phyloP scores from a whole-genome alignment of 2,329 filamentous ascomycete genomes.

The Phoma sp. region DNA sequence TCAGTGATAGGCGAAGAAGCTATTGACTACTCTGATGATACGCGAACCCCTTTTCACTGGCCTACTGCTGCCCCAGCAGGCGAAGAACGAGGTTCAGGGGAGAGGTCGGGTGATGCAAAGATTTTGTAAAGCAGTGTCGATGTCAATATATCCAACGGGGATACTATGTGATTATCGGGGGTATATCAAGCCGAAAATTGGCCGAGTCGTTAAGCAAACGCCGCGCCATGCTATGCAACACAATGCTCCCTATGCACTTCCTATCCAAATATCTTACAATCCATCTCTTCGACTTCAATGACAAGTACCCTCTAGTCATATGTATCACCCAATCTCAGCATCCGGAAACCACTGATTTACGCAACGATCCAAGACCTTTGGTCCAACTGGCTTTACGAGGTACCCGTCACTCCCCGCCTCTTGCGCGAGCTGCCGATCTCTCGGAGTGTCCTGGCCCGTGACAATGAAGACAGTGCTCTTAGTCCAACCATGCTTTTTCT shows the following conservation, averaged over 20 bases:
- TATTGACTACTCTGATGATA: no score
- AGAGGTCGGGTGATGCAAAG: no score
- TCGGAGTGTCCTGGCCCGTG: constrained; percentile 41
- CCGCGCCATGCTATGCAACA: constrained; percentile 10
- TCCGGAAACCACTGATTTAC: constrained; percentile 30
- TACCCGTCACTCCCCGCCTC: constrained; percentile 41
- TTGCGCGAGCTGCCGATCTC: constrained; percentile 31
- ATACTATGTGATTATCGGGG: no score
- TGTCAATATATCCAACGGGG: no score
- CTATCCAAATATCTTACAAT: neutral
- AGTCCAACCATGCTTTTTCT: constrained; percentile 30
- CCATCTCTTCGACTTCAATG: no score
- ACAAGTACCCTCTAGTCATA: neutral
- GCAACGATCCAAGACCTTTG: constrained; percentile 34
- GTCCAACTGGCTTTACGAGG: constrained; percentile 41
- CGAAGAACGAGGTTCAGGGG: no score
- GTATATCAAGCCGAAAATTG: neutral
- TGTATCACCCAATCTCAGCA: constrained; percentile 11
- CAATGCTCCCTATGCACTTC: neutral
- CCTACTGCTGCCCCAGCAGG: no score
- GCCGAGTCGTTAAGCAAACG: neutral
- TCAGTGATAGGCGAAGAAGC: no score
- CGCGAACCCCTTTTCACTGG: no score
- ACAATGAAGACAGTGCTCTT: constrained; percentile 42
- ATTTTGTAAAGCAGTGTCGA: no score